phyloP scores from a whole-genome alignment of 2,329 filamentous ascomycete genomes.

The Hypoxylon sp. region DNA sequence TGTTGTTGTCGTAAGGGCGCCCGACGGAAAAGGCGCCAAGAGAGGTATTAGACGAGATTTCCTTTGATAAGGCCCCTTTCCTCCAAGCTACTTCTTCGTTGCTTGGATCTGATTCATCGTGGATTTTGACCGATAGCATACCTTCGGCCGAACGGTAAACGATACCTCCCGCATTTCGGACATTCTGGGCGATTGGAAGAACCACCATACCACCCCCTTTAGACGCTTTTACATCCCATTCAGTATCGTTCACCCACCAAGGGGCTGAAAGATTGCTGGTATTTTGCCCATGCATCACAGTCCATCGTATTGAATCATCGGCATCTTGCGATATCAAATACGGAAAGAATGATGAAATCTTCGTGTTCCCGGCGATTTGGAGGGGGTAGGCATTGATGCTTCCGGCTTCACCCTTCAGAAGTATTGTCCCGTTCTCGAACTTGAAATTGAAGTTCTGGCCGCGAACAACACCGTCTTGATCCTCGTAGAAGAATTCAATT shows the following conservation, averaged over 20 bases:
- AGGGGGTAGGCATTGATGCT: constrained; percentile 46
- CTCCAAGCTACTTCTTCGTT: constrained; percentile 40
- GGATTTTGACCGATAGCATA: constrained; percentile 40
- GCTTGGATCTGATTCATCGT: constrained; percentile 30
- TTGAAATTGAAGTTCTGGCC: constrained; percentile 45
- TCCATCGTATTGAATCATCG: constrained; percentile 44
- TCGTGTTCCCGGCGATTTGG: constrained; percentile 32
- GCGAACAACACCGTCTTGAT: constrained; percentile 40
- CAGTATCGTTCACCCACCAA: constrained; percentile 46
- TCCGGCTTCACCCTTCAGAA: constrained; percentile 36
- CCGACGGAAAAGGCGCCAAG: constrained; percentile 47
- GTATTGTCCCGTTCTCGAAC: constrained; percentile 35
- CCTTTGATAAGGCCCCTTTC: constrained; percentile 34
- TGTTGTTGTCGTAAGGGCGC: constrained; percentile 42
- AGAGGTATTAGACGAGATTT: constrained; percentile 39
- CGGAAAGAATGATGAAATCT: constrained; percentile 46
- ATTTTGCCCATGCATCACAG: constrained; percentile 40
- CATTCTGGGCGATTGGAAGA: constrained; percentile 39
- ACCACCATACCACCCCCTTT: constrained; percentile 31
- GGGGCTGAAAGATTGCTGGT: constrained; percentile 34
- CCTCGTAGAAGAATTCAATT: constrained; percentile 48
- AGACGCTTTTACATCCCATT: constrained; percentile 37
- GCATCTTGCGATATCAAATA: constrained; percentile 46
- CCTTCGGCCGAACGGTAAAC: constrained; percentile 43
- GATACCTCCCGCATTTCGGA: constrained; percentile 37